Evolutionary conservation across 306 rosid species (phyloP).

Genomic region (Glycine soja): DNA sequence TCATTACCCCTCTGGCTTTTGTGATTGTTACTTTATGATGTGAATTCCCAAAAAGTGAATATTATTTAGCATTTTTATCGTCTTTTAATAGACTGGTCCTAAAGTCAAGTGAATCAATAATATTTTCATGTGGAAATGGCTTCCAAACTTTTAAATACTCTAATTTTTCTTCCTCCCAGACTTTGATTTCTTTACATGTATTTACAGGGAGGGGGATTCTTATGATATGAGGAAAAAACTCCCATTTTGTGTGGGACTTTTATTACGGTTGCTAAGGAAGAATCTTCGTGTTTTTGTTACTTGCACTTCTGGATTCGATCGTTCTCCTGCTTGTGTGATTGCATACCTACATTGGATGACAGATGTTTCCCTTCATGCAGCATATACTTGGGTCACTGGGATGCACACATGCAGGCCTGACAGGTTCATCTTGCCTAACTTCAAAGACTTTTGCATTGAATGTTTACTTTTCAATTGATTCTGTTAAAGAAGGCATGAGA

Average conservation of each 20-base stretch:
- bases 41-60: constrained; percentile 29
- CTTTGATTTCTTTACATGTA: constrained; percentile 29
- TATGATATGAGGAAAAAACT: constrained; percentile 93
- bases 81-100: constrained; percentile 15
- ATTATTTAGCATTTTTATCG: background rate
- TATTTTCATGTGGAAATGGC: constrained; percentile 41
- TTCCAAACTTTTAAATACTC: constrained; percentile 23
- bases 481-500: too few relatives aligned
- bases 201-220: constrained; percentile 93
- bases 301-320: constrained; percentile 95
- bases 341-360: constrained; percentile 99
- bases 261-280: constrained; percentile 85
- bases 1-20: background rate
- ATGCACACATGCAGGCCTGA: constrained; percentile 93
- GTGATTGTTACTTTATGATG: background rate
- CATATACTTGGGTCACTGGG: constrained; percentile 86
- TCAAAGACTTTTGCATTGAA: constrained; percentile 13
- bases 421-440: constrained; percentile 67
- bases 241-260: constrained; percentile 86
- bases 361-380: constrained; percentile 94
- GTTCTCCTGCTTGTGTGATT: constrained; percentile 93
- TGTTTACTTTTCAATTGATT: constrained; percentile 16
- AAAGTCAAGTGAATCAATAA: constrained; percentile 18
- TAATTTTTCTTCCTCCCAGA: constrained; percentile 29
- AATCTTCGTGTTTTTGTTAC: constrained; percentile 80